phyloP scores from a whole-genome alignment of 2,329 filamentous ascomycete species.

The Trichoderma citrinoviride region DNA sequence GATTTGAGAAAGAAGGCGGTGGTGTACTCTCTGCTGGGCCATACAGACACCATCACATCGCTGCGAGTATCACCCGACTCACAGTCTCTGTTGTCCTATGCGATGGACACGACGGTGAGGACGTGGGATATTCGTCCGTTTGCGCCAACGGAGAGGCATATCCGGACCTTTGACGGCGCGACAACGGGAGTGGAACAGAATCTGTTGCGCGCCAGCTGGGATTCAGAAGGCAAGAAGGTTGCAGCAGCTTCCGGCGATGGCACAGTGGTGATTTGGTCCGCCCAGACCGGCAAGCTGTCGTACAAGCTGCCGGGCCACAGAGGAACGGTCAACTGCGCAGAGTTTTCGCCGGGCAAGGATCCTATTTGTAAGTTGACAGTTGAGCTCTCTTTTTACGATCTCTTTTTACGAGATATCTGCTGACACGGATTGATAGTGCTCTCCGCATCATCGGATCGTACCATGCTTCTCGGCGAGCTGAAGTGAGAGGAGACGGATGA shows the following conservation, averaged over 20 bases:
- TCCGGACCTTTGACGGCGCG: slow-evolving; percentile 91
- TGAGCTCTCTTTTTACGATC: background rate
- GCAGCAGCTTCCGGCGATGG: slow-evolving; percentile 87
- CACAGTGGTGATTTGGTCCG: slow-evolving; percentile 88
- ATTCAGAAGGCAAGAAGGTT: slow-evolving; percentile 78
- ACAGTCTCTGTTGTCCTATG: slow-evolving; percentile 84
- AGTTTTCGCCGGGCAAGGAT: slow-evolving; percentile 81
- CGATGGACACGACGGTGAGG: slow-evolving; percentile 88
- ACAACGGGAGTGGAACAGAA: slow-evolving; percentile 87
- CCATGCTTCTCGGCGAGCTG: slow-evolving; percentile 78
- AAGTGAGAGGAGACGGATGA: slow-evolving; percentile 32
- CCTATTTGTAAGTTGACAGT: slow-evolving; percentile 70
- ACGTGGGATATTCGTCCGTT: slow-evolving; percentile 98
- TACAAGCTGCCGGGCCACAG: slow-evolving; percentile 96
- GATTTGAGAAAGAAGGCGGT: slow-evolving; percentile 89
- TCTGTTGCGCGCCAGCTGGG: slow-evolving; percentile 86
- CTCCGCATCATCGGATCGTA: slow-evolving; percentile 86
- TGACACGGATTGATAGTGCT: slow-evolving; percentile 61
- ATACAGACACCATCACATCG: slow-evolving; percentile 89
- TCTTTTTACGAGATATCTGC: slow-evolving; percentile 23
- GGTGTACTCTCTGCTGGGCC: slow-evolving; percentile 82
- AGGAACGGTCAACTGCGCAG: slow-evolving; percentile 90
- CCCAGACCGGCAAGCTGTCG: slow-evolving; percentile 79
- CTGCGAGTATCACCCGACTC: slow-evolving; percentile 89
- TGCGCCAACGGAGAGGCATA: slow-evolving; percentile 79